Conservation (phyloP, 2,329 filamentous ascomycete genomes). For the Hymenoscyphus fructigenus region DNA sequence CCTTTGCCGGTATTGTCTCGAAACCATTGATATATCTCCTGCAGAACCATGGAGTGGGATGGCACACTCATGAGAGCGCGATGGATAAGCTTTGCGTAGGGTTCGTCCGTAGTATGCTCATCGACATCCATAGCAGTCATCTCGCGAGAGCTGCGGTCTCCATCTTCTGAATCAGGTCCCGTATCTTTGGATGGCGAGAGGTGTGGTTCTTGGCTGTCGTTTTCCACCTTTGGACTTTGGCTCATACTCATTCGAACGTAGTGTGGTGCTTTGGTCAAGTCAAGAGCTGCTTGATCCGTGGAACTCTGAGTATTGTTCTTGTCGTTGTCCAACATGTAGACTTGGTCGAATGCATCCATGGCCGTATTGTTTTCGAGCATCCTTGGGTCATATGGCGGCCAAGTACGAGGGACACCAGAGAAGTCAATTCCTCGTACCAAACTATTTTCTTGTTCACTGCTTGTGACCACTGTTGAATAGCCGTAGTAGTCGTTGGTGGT, state of each 20-base stretch:
- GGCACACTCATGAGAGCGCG: conserved; percentile 68
- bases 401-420: conserved; percentile 25
- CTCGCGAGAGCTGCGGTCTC: conserved; percentile 28
- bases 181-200: neutral
- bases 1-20: conserved; percentile 75
- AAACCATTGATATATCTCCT: conserved; percentile 92
- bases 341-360: conserved; percentile 19
- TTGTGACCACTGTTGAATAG: conserved; percentile 21
- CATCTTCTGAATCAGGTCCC: conserved; percentile 30
- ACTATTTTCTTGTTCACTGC: conserved; percentile 17
- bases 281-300: conserved; percentile 5
- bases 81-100: conserved; percentile 83
- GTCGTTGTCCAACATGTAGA: conserved; percentile 21
- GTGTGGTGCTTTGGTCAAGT: conserved; percentile 17
- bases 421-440: conserved; percentile 16
- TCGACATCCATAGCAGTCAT: conserved; percentile 31
- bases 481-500: conserved; percentile 25
- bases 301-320: conserved; percentile 11
- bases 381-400: conserved; percentile 19
- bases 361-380: conserved; percentile 19
- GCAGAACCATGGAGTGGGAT: conserved; percentile 70
- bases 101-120: conserved; percentile 48
- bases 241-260: conserved; percentile 24
- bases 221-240: conserved; percentile 25
- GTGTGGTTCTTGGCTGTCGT: conserved; percentile 2